Evolutionary conservation across 495 filamentous ascomycete species (phyloP).

Genomic region (Aspergillus hancockii): DNA sequence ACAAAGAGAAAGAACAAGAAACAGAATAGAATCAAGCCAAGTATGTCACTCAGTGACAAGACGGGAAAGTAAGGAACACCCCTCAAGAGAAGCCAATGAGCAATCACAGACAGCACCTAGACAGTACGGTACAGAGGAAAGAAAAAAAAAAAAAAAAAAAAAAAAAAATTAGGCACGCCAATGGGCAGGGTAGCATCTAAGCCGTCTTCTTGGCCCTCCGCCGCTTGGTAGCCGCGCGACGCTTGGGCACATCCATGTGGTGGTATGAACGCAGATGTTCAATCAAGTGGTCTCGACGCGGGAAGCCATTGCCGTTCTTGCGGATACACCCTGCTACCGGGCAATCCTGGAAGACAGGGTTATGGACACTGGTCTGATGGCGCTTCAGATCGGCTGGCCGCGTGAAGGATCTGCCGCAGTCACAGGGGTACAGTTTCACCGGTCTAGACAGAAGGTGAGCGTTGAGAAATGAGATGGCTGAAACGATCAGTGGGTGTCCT

Average conservation of each 20-base stretch:
- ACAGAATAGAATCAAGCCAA: background rate
- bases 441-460: conserved; percentile 23
- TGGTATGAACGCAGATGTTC: conserved; percentile 87
- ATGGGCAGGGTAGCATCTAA: conserved; percentile 5
- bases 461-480: background rate
- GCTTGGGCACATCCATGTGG: conserved; percentile 52
- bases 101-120: background rate
- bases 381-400: conserved; percentile 57
- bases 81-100: background rate
- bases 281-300: conserved; percentile 81
- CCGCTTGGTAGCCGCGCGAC: conserved; percentile 32
- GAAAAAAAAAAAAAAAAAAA: no score
- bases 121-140: background rate
- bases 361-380: conserved; percentile 54
- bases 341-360: conserved; percentile 68
- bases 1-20: background rate
- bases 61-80: background rate
- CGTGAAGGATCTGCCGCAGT: conserved; percentile 51
- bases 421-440: conserved; percentile 42
- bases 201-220: conserved; percentile 30
- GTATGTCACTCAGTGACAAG: background rate
- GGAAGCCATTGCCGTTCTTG: conserved; percentile 75
- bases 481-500: background rate
- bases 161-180: no score
- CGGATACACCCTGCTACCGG: conserved; percentile 80